A percentile compares a stretch with the other conserved stretches of the same genome.
Evolutionary conservation across 805 yeast species (phyloP).

Genomic region (Metschnikowia kunwiensis): DNA sequence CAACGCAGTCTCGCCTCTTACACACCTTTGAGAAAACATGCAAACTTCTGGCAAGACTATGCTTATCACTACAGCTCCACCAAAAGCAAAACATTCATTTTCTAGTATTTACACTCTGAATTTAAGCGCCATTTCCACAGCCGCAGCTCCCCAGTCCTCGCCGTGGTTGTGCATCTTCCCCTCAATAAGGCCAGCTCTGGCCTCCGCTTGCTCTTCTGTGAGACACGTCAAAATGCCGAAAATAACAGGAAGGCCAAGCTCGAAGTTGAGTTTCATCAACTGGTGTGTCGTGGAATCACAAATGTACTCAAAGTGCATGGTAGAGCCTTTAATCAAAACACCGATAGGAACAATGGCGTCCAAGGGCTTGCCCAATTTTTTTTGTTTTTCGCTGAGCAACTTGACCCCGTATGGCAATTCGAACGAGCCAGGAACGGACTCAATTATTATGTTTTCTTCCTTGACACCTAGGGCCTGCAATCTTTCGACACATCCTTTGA

Average conservation of each 20-base stretch:
- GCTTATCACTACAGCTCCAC: too few species aligned
- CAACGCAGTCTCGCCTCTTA: too few species aligned
- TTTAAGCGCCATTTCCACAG: constrained; percentile 79
- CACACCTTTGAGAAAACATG: neutral
- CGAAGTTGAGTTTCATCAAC: constrained; percentile 76
- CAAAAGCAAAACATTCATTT: neutral
- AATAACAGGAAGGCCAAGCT: constrained; percentile 72
- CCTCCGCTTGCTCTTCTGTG: constrained; percentile 90
- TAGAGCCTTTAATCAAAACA: constrained; percentile 89
- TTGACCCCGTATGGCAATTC: constrained; percentile 86
- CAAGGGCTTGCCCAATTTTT: constrained; percentile 43
- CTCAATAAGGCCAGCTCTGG: constrained; percentile 77
- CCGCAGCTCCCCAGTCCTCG: constrained; percentile 98
- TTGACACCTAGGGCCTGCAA: constrained; percentile 65
- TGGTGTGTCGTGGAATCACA: constrained; percentile 86
- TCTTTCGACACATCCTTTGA: constrained; percentile 67
- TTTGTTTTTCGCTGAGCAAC: constrained; percentile 46
- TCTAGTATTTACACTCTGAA: constrained; percentile 20
- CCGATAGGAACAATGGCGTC: constrained; percentile 95
- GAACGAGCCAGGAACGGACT: constrained; percentile 91
- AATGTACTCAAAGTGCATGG: constrained; percentile 98
- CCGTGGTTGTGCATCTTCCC: constrained; percentile 94
- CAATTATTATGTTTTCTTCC: constrained; percentile 72
- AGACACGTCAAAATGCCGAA: constrained; percentile 92
- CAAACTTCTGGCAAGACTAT: neutral